Percentiles rank a stretch among this genome's conserved stretches.
These are phyloP conservation scores for Crithidia mellificae DNA, from an alignment of 208 protist species.

Conservation along the genomic window DNA sequence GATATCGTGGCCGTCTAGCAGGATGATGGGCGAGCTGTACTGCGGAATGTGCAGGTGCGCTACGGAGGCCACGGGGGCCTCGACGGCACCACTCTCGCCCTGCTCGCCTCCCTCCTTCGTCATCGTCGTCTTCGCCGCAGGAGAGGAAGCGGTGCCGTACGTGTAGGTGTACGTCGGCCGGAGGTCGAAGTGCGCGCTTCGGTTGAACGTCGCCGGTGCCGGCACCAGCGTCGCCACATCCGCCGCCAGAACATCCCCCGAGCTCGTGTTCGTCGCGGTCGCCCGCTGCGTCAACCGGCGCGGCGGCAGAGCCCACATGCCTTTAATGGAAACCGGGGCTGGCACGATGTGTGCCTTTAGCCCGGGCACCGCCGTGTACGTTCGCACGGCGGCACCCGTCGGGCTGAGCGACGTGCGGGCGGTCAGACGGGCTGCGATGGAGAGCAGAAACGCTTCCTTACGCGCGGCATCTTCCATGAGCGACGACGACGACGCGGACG, in stretches of 20 bases:
- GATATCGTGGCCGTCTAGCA: slow-evolving; percentile 52
- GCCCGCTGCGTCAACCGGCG: slow-evolving; percentile 15
- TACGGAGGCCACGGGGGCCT: slow-evolving; percentile 7
- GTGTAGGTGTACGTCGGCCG: slow-evolving; percentile 12
- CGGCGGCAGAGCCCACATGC: slow-evolving; percentile 70
- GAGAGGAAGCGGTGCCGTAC: too few species aligned
- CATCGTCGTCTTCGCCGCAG: not conserved
- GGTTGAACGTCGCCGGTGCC: slow-evolving; percentile 28
- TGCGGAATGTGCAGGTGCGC: slow-evolving; percentile 45
- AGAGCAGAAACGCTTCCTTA: slow-evolving; percentile 3
- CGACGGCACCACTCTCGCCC: not conserved
- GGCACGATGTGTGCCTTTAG: slow-evolving; percentile 54
- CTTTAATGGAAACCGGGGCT: slow-evolving; percentile 42
- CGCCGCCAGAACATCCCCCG: not conserved
- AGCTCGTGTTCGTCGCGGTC: not conserved
- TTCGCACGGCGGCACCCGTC: slow-evolving; percentile 19
- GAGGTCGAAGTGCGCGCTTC: slow-evolving; percentile 30
- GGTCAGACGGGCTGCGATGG: slow-evolving; percentile 23
- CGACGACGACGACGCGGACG: slow-evolving; percentile 2
- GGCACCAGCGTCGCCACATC: slow-evolving; percentile 24
- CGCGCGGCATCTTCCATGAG: not conserved
- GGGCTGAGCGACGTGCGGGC: slow-evolving; percentile 20
- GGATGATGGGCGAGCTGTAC: slow-evolving; percentile 62
- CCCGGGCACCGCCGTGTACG: slow-evolving; percentile 63
- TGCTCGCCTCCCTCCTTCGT: not conserved